Evolutionary conservation across 768 basidiomycete species (phyloP).

Genomic region (Trametes coccinea): DNA sequence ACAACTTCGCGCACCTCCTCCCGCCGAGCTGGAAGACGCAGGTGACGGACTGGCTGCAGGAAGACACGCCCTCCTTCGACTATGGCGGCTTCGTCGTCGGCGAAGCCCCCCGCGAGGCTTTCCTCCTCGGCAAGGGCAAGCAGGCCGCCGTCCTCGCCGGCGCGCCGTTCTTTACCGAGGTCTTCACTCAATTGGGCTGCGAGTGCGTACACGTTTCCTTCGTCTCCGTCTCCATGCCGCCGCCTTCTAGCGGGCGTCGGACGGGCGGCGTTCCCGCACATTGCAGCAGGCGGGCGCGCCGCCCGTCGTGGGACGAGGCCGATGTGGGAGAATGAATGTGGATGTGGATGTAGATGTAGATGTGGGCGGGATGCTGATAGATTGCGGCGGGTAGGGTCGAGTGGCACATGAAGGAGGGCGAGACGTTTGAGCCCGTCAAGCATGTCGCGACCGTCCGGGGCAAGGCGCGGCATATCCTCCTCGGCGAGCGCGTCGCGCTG

Average conservation of each 20-base stretch:
- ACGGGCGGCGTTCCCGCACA: no score
- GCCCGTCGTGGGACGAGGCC: neutral
- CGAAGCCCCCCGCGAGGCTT: conserved; percentile 82
- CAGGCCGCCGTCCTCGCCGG: conserved; percentile 83
- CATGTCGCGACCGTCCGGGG: conserved; percentile 91
- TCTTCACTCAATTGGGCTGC: conserved; percentile 89
- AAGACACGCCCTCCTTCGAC: conserved; percentile 96
- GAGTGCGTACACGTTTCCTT: conserved; percentile 53
- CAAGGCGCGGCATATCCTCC: conserved; percentile 80
- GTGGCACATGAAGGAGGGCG: conserved; percentile 91
- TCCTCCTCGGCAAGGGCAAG: conserved; percentile 87
- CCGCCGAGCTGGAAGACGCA: conserved; percentile 91
- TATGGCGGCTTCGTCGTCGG: conserved; percentile 97
- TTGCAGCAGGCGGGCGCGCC: neutral
- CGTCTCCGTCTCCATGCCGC: neutral
- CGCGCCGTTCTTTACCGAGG: conserved; percentile 92
- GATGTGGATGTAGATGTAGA: neutral
- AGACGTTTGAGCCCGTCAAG: conserved; percentile 74
- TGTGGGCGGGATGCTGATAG: neutral
- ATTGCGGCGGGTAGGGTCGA: conserved; percentile 60
- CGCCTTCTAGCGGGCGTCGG: no score
- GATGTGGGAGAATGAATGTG: neutral
- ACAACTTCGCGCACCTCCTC: conserved; percentile 63
- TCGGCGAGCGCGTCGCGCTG: conserved; percentile 91
- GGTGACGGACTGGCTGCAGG: conserved; percentile 79